Conservation (phyloP, 768 basidiomycete genomes). For the Phlebiopsis gigantea region DNA sequence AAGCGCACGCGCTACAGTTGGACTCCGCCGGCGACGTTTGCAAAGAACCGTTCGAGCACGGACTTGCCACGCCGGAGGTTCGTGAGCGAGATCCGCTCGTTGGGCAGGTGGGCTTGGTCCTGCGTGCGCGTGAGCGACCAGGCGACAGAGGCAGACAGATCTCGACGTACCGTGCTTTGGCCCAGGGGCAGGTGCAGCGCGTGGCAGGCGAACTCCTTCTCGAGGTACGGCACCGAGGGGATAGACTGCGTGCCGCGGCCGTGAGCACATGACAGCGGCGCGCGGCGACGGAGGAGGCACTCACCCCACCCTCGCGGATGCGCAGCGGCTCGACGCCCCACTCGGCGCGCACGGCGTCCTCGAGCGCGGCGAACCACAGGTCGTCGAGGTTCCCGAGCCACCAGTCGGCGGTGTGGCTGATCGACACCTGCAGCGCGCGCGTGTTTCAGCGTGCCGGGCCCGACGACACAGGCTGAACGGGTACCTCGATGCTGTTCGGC, state of each 20-base stretch:
- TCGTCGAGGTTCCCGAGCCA: slow-evolving; percentile 90
- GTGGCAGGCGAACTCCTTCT: slow-evolving; percentile 84
- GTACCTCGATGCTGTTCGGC: slow-evolving; percentile 68
- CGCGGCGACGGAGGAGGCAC: slow-evolving; percentile 22
- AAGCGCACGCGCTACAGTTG: background rate
- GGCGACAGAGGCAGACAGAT: no score
- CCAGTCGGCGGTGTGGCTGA: slow-evolving; percentile 89
- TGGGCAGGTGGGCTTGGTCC: slow-evolving; percentile 91
- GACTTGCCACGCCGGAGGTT: slow-evolving; percentile 78
- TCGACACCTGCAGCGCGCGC: slow-evolving; percentile 58
- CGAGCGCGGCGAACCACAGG: slow-evolving; percentile 82
- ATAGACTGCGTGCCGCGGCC: slow-evolving; percentile 58
- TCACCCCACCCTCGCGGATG: slow-evolving; percentile 90
- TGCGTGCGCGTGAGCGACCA: no score
- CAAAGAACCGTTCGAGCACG: slow-evolving; percentile 70
- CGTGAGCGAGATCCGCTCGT: slow-evolving; percentile 83
- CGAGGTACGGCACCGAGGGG: slow-evolving; percentile 89
- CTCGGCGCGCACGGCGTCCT: slow-evolving; percentile 75
- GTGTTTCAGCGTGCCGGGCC: no score
- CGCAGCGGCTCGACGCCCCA: slow-evolving; percentile 85
- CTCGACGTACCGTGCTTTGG: slow-evolving; percentile 67
- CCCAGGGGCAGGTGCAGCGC: slow-evolving; percentile 95
- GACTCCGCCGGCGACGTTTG: slow-evolving; percentile 38
- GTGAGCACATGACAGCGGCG: background rate
- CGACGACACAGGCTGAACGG: no score